Base-by-base conservation (phyloP, 106 monocot species). In the Dendrobium nobile region DNA sequence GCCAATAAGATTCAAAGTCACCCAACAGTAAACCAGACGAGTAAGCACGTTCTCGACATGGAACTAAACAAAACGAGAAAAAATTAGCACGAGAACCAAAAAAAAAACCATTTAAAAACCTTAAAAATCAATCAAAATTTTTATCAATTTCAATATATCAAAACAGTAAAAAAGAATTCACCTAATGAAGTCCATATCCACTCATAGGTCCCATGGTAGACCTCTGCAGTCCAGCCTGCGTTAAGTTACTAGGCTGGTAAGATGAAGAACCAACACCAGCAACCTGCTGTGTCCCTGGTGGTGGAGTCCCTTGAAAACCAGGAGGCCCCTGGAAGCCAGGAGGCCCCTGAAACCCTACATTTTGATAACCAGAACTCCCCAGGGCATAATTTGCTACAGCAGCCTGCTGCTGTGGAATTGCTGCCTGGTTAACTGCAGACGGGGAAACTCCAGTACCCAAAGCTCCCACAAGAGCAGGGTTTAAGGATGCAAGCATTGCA, bases 401-500 rank as follows among this genome's bases (percentile, higher is more conserved):
- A 5, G 84, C 85, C 77, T 85, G 88, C 9, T 79, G 72, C 27
- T 78, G 83, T 47, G 41, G 51, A 41, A 51, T 56, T 37, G 77
- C 79, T 18, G 78, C 54, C 13, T 73, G 75, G 11, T 78, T 61
- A 41, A 82, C 67, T 33, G 80, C 81, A 73, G 55, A 19, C 65
- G 75, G 27, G 77, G 87, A 8, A 59, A 56, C 85, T 4, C 84
- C 91, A 26, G 80, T 80, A 70, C 87, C 75, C 54, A 88, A 82
- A n/a, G 94, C 92, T 10, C 93, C 96, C 4, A 90, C 86, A 37
- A 93, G 64, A 26, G 93, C 91, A 17, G 91, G 96, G 41, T 92
- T 93, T 77, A 96, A 40, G 0, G 89, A 85, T 9, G 93, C 96
- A 79, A 97, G 81, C 79, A 93, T 78, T 16, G 89, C 90, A 0